Evolutionary conservation across 768 basidiomycete genomes (phyloP).

Genomic region (Russula compacta): DNA sequence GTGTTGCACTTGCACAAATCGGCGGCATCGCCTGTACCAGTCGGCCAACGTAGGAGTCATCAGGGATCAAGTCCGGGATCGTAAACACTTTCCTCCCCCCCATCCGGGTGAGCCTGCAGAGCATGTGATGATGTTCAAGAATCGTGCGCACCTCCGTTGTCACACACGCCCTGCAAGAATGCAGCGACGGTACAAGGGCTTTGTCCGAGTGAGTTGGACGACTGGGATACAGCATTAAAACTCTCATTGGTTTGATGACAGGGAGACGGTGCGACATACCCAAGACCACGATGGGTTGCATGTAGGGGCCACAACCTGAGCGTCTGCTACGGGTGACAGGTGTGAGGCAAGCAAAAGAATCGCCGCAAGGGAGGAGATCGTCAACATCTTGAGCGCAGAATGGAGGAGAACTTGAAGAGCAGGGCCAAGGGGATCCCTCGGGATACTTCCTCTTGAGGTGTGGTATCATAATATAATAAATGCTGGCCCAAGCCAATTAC

Average conservation of each 20-base stretch:
- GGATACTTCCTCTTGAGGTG: too few species aligned
- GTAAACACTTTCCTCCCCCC: neutral
- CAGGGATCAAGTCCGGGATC: neutral
- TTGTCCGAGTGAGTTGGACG: slow-evolving; percentile 8
- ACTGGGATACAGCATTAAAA: neutral
- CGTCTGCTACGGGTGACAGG: neutral
- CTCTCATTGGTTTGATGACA: neutral
- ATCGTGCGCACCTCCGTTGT: slow-evolving; percentile 1
- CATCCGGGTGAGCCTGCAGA: neutral
- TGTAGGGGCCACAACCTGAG: neutral
- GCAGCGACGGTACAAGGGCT: slow-evolving; percentile 1
- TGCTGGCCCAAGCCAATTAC: too few species aligned
- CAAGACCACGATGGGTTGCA: neutral
- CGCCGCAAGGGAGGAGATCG: neutral
- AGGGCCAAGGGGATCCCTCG: neutral
- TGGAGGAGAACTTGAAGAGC: neutral
- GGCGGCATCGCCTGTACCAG: slow-evolving; percentile 20
- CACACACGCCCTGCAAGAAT: neutral
- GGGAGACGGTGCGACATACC: neutral
- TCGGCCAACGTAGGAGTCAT: slow-evolving; percentile 7
- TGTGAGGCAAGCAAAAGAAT: neutral
- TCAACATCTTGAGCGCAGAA: neutral
- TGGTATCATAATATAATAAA: too few species aligned
- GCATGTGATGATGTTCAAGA: neutral
- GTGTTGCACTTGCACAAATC: slow-evolving; percentile 28